Base-by-base conservation (phyloP, 257 asterid species). In the Perilla frutescens region DNA sequence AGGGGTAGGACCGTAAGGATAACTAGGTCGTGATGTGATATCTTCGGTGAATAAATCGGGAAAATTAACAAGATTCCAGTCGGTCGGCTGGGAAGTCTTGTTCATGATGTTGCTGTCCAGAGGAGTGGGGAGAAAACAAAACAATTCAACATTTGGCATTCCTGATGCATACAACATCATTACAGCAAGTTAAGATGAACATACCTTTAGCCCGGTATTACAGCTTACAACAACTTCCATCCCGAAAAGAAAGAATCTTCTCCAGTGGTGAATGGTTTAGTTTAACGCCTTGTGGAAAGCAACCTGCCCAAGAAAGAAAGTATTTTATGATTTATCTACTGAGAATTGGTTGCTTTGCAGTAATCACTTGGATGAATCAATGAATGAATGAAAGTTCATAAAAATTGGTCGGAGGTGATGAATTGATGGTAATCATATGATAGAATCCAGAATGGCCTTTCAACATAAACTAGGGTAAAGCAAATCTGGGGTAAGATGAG, bases 221-320 rank as follows among this genome's bases (percentile, higher is more conserved):
- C 45, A 68, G 6, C 7, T 20, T 54, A n/a, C 10, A 67, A 51
- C 55, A 50, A 20, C 79, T 49, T 62, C 72, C 49, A 47, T 64
- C 81, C 31, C 20, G 60, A 54, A 72, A 70, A 36, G 20, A 70
- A 11, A 13, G 56, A 36, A 56, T 57, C 43, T 44, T 54, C 65
- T 63, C 70, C 48, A 26, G 29, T 15, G 54, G 59, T 26, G 45
- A 15, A 7, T 4, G n/a, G 58, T 54, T 41, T 48, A 77, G 76
- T 83, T 89, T 62, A 93, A 70, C 26, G 97, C 73, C 86, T 83
- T 93, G 89, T 93, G 98, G 79, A 86, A 93, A 44, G 98, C 89
- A 71, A 91, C 98, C 98, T 92, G 89, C 83, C 32, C 40, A 73
- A 50, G 34, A 54, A 68, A 61, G n/a, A 77, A 4, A 59, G 62